Evolutionary conservation across 2,329 filamentous ascomycete species (phyloP).

Genomic region (Paecilomyces sp.): DNA sequence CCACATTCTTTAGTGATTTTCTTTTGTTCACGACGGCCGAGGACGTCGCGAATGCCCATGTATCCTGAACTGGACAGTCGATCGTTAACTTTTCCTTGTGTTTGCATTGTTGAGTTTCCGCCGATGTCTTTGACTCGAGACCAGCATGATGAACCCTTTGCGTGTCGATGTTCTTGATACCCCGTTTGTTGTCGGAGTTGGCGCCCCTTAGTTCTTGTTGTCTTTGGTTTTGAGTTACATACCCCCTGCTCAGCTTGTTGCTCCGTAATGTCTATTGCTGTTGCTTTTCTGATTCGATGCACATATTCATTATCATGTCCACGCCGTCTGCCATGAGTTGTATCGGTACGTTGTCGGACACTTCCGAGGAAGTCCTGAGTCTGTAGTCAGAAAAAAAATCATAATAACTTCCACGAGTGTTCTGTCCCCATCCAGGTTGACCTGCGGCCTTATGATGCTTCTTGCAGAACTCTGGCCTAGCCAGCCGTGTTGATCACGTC

Average conservation of each 20-base stretch:
- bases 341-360: not conserved
- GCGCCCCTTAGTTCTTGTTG: not conserved
- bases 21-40: not conserved
- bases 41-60: not conserved
- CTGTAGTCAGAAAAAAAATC: not conserved
- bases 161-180: not conserved
- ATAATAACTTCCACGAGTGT: not conserved
- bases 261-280: conserved; percentile 4
- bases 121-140: not conserved
- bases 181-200: not conserved
- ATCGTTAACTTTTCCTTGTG: not conserved
- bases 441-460: not conserved
- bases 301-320: conserved; percentile 5
- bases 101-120: not conserved
- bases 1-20: not conserved
- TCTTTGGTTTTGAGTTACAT: conserved; percentile 2
- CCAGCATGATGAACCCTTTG: not conserved
- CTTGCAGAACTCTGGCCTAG: not conserved
- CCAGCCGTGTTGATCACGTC: not conserved
- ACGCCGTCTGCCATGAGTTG: not conserved
- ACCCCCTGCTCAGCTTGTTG: not conserved
- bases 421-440: not conserved
- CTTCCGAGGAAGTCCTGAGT: not conserved
- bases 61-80: not conserved
- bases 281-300: conserved; percentile 10